phyloP scores from a whole-genome alignment of 768 basidiomycete species.

The Naganishia onofrii region DNA sequence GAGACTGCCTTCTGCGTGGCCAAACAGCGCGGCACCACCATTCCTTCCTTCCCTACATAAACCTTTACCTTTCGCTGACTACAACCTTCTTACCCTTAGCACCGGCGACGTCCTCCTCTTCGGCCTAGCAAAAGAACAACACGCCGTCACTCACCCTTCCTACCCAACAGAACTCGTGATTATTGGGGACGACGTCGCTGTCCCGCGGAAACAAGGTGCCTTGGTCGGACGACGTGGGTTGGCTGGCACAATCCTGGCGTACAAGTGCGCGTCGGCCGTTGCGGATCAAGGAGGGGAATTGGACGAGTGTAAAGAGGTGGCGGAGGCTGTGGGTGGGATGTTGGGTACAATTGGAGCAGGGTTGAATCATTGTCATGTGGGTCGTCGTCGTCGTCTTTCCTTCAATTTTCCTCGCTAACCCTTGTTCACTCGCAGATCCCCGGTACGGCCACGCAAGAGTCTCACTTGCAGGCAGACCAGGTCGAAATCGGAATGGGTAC shows the following conservation, averaged over 20 bases:
- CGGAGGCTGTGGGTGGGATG: slow-evolving; percentile 29
- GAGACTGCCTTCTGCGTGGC: too few species aligned
- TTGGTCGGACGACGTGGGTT: slow-evolving; percentile 55
- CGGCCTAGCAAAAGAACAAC: slow-evolving; percentile 52
- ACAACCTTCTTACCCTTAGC: slow-evolving; percentile 1
- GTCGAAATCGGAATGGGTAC: slow-evolving; percentile 51
- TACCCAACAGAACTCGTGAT: slow-evolving; percentile 39
- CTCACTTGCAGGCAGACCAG: slow-evolving; percentile 50
- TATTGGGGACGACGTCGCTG: slow-evolving; percentile 55
- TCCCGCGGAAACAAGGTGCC: slow-evolving; percentile 51
- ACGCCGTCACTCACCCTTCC: slow-evolving; percentile 28
- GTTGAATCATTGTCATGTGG: slow-evolving; percentile 53
- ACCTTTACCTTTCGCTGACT: background rate
- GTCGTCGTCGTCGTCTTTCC: slow-evolving; percentile 23
- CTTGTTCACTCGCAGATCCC: slow-evolving; percentile 45
- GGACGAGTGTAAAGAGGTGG: slow-evolving; percentile 7
- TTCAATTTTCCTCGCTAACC: background rate
- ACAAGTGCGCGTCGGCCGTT: slow-evolving; percentile 54
- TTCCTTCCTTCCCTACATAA: too few species aligned
- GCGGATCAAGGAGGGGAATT: slow-evolving; percentile 45
- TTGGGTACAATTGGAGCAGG: slow-evolving; percentile 54
- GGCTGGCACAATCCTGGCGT: slow-evolving; percentile 54
- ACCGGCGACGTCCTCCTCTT: slow-evolving; percentile 55
- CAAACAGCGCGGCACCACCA: too few species aligned
- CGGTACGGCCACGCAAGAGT: slow-evolving; percentile 49